Evolutionary conservation across 768 basidiomycete species (phyloP), one percentile per base, ranked within the genome.

Genomic region (Mrakia frigida): DNA sequence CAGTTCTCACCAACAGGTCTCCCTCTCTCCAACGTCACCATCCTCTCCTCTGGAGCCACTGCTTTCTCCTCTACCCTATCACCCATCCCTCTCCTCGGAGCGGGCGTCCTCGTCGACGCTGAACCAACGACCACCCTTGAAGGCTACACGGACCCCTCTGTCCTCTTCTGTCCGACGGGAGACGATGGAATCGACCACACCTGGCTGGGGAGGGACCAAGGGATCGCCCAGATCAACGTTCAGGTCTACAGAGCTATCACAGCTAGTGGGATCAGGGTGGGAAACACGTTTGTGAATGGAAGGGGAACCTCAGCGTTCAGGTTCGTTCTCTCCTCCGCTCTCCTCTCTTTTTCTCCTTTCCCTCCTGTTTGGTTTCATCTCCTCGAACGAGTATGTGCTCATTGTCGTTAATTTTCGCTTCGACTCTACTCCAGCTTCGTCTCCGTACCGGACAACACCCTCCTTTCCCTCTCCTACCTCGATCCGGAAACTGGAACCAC

Each of bases 1-100:
- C 56, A 73, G 35, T 74, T 82, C 82, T 79, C 80, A 76, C 77
- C 78, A 84, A 81, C 14, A 81, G 74, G 73, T 21, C 43, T 74
- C 16, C 73, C 73, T 43, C 65, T 74, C 25, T 74, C 73, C 18
- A 74, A 74, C 63, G 94, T 91, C 77, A 89, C 94, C 5, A 92
- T 92, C 18, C 90, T 88, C 80, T 94, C 93, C 31, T 82, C 88
- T 2, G 90, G 91, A 37, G 92, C 93, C 21, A 90, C 92, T 0
- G 91, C 92, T 0, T 93, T 92, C 82, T 91, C 94, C 6, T 92
- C 92, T 2, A 95, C 93, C 14, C 89, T 97, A 69, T 93, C 94
- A 52, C 91, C 92, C 25, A 85, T 94, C 46, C 89, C 91, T 82
- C 63, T 79, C 25, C 83, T 86, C 78, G 77, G 79, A 80, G 13